These are phyloP conservation scores for Rhododendron ferrugineum DNA, from an alignment of 148 eudicot genomes.

Conservation along the genomic window DNA sequence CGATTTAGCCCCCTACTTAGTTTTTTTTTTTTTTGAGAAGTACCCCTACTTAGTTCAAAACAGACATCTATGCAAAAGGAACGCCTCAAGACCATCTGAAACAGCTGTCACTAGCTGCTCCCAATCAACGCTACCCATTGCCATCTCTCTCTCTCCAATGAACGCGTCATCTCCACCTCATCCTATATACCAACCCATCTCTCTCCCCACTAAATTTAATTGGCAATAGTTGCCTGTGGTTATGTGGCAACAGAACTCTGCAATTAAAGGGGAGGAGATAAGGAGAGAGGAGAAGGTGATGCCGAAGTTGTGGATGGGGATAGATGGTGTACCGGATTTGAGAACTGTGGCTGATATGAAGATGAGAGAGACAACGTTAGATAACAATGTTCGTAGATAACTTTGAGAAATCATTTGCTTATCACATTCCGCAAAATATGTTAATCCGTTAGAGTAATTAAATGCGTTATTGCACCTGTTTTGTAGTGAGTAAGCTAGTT, in stretches of 20 bases:
- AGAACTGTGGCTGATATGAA: not conserved
- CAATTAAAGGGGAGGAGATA: not conserved
- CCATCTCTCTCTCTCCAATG: not conserved
- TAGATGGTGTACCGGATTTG: not conserved
- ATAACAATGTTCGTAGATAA: not conserved
- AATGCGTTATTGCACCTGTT: not conserved
- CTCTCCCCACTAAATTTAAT: not conserved
- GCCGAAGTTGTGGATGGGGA: not conserved
- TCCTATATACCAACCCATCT: not conserved
- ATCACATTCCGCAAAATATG: not conserved
- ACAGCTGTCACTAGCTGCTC: not conserved
- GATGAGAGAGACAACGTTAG: not conserved
- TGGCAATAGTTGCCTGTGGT: not conserved
- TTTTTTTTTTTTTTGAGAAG: not conserved
- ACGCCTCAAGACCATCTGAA: not conserved
- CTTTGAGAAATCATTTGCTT: not conserved
- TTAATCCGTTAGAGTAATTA: not conserved
- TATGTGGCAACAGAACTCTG: not conserved
- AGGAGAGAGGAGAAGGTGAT: not conserved
- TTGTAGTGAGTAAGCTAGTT: not conserved
- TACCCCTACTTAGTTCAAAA: not conserved
- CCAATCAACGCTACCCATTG: not conserved
- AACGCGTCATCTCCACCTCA: not conserved
- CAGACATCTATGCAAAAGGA: not conserved
- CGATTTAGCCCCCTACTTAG: not conserved